Evolutionary conservation across 768 basidiomycete species (phyloP).

Genomic region (Panaeolus cyanescens): DNA sequence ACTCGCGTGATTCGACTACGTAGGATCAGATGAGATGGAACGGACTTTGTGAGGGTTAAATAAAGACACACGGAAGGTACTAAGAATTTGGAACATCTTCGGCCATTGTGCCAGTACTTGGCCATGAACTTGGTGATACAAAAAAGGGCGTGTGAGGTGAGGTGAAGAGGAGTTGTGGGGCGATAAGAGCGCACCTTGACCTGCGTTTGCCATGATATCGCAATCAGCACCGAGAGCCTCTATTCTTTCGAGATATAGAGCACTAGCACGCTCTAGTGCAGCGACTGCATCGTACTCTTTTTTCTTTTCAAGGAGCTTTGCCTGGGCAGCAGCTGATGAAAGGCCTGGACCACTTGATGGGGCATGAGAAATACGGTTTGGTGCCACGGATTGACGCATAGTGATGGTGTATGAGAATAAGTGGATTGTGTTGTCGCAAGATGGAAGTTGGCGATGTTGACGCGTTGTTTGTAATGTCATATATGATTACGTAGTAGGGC

Average conservation of each 20-base stretch:
- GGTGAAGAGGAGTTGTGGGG: not conserved
- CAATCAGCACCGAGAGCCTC: slow-evolving; percentile 72
- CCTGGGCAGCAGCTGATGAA: slow-evolving; percentile 47
- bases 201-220: slow-evolving; percentile 77
- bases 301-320: slow-evolving; percentile 74
- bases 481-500: not conserved
- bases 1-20: slow-evolving; percentile 53
- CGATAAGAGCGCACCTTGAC: slow-evolving; percentile 48
- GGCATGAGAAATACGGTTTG: slow-evolving; percentile 52
- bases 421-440: not conserved
- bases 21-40: not conserved
- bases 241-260: slow-evolving; percentile 66
- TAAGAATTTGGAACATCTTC: slow-evolving; percentile 78
- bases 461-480: slow-evolving; percentile 18
- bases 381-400: slow-evolving; percentile 61
- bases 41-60: not conserved
- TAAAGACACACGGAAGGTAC: slow-evolving; percentile 60
- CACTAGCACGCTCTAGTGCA: slow-evolving; percentile 67
- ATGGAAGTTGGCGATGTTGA: slow-evolving; percentile 6
- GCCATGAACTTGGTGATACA: slow-evolving; percentile 56
- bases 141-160: not conserved
- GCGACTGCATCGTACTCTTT: slow-evolving; percentile 78
- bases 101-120: slow-evolving; percentile 82
- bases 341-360: slow-evolving; percentile 36
- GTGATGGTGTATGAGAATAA: slow-evolving; percentile 4